Evolutionary conservation across 2,329 filamentous ascomycete species (phyloP).

Genomic region (Cyphellophora europaea): DNA sequence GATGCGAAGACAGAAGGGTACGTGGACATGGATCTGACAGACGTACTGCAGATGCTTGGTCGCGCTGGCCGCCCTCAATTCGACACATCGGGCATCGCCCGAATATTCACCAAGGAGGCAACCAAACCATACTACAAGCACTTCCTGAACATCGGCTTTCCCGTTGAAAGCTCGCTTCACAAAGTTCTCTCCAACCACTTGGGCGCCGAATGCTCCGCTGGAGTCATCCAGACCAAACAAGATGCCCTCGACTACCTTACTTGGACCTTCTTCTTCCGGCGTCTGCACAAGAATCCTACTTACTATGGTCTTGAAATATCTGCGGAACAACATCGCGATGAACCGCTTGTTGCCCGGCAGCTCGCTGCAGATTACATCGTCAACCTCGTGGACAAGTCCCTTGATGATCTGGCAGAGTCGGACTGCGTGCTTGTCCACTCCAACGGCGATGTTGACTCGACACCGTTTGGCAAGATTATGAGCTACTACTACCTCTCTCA

Average conservation of each 20-base stretch:
- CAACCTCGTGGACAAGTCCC: constrained; percentile 76
- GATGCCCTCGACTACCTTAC: constrained; percentile 96
- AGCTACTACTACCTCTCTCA: constrained; percentile 98
- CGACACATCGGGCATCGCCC: constrained; percentile 81
- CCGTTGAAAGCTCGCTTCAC: constrained; percentile 91
- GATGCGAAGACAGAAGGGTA: constrained; percentile 97
- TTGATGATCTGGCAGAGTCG: constrained; percentile 72
- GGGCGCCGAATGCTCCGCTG: constrained; percentile 86
- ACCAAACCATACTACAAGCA: constrained; percentile 99
- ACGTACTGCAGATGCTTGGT: constrained; percentile 96
- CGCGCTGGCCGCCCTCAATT: constrained; percentile 94
- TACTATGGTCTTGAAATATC: constrained; percentile 96
- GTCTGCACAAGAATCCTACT: constrained; percentile 94
- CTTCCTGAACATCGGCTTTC: constrained; percentile 95
- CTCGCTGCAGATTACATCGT: constrained; percentile 93
- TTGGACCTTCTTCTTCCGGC: constrained; percentile 98
- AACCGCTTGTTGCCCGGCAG: constrained; percentile 73
- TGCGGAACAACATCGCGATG: constrained; percentile 67
- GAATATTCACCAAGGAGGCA: constrained; percentile 92
- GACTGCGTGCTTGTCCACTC: constrained; percentile 73
- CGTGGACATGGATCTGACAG: constrained; percentile 97
- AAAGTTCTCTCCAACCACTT: constrained; percentile 96
- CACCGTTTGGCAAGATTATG: constrained; percentile 94
- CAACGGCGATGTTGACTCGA: constrained; percentile 83
- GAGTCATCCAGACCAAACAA: constrained; percentile 87